A percentile compares a stretch with the other conserved stretches of the same genome.
These are phyloP conservation scores for Diaporthe eres DNA, from an alignment of 2,329 filamentous ascomycete species.

Conservation along the genomic window DNA sequence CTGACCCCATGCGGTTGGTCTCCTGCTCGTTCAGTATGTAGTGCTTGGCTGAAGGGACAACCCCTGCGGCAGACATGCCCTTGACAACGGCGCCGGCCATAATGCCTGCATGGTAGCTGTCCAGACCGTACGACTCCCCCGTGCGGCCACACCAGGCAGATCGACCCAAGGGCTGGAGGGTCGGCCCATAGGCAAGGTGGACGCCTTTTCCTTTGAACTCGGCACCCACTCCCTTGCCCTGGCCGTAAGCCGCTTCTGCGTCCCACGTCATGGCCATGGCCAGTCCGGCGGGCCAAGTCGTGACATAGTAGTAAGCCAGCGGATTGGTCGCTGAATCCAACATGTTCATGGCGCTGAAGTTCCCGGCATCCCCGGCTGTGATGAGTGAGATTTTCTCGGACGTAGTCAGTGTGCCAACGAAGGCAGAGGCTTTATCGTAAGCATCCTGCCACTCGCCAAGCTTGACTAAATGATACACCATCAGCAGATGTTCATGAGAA, in stretches of 20 bases:
- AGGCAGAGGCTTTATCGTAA: slow-evolving; percentile 13
- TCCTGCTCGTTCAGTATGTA: slow-evolving; percentile 68
- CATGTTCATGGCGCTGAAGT: slow-evolving; percentile 3
- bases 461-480: neutral
- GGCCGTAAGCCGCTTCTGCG: slow-evolving; percentile 40
- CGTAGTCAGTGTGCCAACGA: neutral
- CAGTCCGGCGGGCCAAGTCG: slow-evolving; percentile 9
- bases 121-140: slow-evolving; percentile 65
- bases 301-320: slow-evolving; percentile 25
- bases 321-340: slow-evolving; percentile 1
- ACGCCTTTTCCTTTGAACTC: slow-evolving; percentile 76
- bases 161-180: slow-evolving; percentile 75
- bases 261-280: slow-evolving; percentile 16
- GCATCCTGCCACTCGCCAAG: slow-evolving; percentile 33
- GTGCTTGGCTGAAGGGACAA: slow-evolving; percentile 79
- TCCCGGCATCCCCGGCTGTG: neutral
- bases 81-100: slow-evolving; percentile 68
- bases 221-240: slow-evolving; percentile 55
- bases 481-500: neutral
- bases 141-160: slow-evolving; percentile 74
- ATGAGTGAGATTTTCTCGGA: slow-evolving; percentile 14
- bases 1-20: slow-evolving; percentile 54
- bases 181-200: slow-evolving; percentile 84
- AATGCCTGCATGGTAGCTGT: slow-evolving; percentile 72
- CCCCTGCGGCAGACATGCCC: slow-evolving; percentile 78